These are phyloP conservation scores for Podospora tetraspora DNA, from an alignment of 495 filamentous ascomycete species.

Conservation along the genomic window DNA sequence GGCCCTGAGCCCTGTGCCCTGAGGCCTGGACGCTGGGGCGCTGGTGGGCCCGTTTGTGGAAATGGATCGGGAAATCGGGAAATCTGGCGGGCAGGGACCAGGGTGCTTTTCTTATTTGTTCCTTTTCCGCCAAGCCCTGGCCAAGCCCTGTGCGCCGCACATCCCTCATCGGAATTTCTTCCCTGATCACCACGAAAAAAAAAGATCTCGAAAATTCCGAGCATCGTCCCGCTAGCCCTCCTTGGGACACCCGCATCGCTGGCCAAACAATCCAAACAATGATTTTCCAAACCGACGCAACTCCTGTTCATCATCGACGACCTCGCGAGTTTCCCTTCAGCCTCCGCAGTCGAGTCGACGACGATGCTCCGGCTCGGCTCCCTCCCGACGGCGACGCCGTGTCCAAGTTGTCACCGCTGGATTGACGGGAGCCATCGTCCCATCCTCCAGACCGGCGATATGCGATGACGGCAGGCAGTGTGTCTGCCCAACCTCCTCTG, in stretches of 20 bases:
- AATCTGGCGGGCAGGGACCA: conserved; percentile 13
- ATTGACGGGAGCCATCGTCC: too few relatives aligned
- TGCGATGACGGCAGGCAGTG: neutral
- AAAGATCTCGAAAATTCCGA: conserved; percentile 10
- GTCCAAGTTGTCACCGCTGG: neutral
- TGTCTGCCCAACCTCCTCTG: neutral
- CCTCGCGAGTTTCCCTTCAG: neutral
- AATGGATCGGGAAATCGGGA: neutral
- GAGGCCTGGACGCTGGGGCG: neutral
- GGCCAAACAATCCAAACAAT: neutral
- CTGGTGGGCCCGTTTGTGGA: neutral
- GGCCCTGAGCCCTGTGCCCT: neutral
- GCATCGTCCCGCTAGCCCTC: conserved; percentile 4
- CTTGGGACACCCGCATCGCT: neutral
- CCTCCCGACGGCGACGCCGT: conserved; percentile 4
- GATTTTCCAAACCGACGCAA: neutral
- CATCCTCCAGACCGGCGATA: neutral
- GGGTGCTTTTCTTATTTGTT: neutral
- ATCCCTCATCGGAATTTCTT: conserved; percentile 1
- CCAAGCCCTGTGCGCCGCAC: conserved; percentile 2
- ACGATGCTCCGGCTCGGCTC: conserved; percentile 7
- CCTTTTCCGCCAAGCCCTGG: conserved; percentile 8
- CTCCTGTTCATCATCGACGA: neutral
- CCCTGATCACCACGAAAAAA: neutral
- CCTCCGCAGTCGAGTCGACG: neutral